Base-by-base conservation (phyloP, 2,329 filamentous ascomycete genomes). In the Cordyceps cicadae region DNA sequence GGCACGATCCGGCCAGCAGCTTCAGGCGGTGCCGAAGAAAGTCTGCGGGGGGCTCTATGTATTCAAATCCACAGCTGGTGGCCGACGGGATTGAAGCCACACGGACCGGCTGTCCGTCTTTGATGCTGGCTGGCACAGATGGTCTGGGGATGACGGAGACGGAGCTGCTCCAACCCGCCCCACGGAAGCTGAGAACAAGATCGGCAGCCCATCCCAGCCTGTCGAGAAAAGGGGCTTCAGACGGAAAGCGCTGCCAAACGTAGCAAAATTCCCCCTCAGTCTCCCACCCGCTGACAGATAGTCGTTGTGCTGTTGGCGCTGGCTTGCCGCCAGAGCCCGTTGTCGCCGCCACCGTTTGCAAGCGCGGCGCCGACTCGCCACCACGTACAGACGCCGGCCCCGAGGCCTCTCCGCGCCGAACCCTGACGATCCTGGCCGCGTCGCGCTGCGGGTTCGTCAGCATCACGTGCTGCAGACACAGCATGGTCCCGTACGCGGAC, bases 231-330 rank as follows among this genome's bases (percentile, higher is more conserved):
- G 79, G 69, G 1, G 71, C 79, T 3, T 79, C 69, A 4, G 75
- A 74, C 0, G 84, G 85, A 64, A 81, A 87, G 0, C 77, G 70
- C 67, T 87, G 79, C 85, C 85, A 87, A 66, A 81, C 79, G 60
- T 85, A 86, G 61, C 82, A 77, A 51, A 73, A 73, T 5, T 72
- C 70, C 0, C 69, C 65, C 2, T 61, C 54, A 41, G 54, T 4
- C 64, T 62, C 51, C 26, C 19, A 26, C 15, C n/a, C 34, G 17
- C 34, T 41, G 54, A 14, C 34, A 45, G n/a, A n/a, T n/a, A 19
- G 4, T n/a, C 9, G 48, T 19, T 17, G 14, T 19, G 43, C 11
- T 45, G 24, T 39, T 24, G 2, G 19, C 6, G 17, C 7, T 32
- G 11, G 26, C 32, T 21, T 14, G 46, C 17, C 21, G 14, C 43